Conservation (phyloP, 164 flowering plant species). For the Magnolia kwangsiensis region DNA sequence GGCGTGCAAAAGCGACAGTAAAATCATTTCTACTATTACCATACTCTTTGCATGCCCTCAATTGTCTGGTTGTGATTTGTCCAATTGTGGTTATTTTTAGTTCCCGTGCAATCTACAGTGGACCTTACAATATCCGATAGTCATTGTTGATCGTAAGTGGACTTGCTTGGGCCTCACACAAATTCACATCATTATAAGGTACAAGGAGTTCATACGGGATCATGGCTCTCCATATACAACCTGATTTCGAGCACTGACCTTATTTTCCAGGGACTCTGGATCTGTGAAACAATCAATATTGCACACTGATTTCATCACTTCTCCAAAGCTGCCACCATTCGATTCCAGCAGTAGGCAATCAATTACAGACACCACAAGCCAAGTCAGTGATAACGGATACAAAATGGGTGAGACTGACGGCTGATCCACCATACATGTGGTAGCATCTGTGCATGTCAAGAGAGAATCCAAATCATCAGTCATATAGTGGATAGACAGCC, state of each 20-base stretch:
- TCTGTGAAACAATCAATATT: background rate
- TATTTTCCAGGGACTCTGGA: background rate
- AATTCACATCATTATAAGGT: background rate
- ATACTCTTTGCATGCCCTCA: background rate
- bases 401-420: background rate
- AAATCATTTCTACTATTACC: background rate
- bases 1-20: background rate
- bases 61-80: no score
- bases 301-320: background rate
- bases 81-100: no score
- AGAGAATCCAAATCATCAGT: background rate
- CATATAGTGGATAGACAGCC: background rate
- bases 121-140: no score
- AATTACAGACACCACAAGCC: slow-evolving; percentile 8
- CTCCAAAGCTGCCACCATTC: slow-evolving; percentile 37
- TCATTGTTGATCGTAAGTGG: background rate
- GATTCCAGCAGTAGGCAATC: slow-evolving; percentile 19
- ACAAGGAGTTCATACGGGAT: background rate
- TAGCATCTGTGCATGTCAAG: background rate
- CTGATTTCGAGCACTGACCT: background rate
- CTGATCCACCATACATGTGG: background rate
- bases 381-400: background rate
- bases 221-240: background rate
- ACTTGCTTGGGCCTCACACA: background rate
- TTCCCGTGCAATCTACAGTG: no score